These are phyloP conservation scores for Pelargonium cotyledonis DNA, from an alignment of 441 rosid species.

Conservation along the genomic window DNA sequence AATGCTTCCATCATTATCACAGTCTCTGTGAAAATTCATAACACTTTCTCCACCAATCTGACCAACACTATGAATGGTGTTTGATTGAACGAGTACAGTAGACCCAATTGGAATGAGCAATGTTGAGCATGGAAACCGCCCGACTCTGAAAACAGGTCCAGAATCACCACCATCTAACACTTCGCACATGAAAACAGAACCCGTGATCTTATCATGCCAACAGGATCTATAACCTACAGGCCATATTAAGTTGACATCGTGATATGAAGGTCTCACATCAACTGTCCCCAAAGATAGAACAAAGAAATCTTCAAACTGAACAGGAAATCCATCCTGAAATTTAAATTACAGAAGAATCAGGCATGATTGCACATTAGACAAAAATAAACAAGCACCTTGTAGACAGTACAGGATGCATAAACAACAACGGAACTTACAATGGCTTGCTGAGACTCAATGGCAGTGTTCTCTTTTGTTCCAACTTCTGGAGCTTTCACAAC, in stretches of 20 bases:
- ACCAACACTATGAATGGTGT: slow-evolving; percentile 27
- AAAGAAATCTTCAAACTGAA: slow-evolving; percentile 91
- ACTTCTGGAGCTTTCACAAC: slow-evolving; percentile 35
- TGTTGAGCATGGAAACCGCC: slow-evolving; percentile 71
- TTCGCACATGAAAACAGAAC: slow-evolving; percentile 78
- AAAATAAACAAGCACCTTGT: slow-evolving; percentile 17
- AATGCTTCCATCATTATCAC: slow-evolving; percentile 39
- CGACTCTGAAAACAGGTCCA: slow-evolving; percentile 86
- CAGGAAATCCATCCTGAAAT: slow-evolving; percentile 74
- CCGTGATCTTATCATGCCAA: slow-evolving; percentile 97
- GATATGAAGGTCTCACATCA: slow-evolving; percentile 83
- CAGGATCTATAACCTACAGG: slow-evolving; percentile 89
- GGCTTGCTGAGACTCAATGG: slow-evolving; percentile 32
- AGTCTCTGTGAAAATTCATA: slow-evolving; percentile 28
- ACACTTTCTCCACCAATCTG: slow-evolving; percentile 32
- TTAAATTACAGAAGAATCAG: slow-evolving; percentile 23
- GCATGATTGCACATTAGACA: slow-evolving; percentile 7
- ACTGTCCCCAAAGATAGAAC: slow-evolving; percentile 77
- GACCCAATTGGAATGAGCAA: slow-evolving; percentile 55
- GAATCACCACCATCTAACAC: slow-evolving; percentile 79
- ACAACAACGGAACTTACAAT: slow-evolving; percentile 43
- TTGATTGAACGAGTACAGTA: slow-evolving; percentile 48
- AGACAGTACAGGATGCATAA: slow-evolving; percentile 1
- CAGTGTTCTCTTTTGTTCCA: slow-evolving; percentile 33
- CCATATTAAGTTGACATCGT: slow-evolving; percentile 52